Base-by-base conservation (phyloP, 768 basidiomycete species). In the Phylloporus rhodoxanthus region DNA sequence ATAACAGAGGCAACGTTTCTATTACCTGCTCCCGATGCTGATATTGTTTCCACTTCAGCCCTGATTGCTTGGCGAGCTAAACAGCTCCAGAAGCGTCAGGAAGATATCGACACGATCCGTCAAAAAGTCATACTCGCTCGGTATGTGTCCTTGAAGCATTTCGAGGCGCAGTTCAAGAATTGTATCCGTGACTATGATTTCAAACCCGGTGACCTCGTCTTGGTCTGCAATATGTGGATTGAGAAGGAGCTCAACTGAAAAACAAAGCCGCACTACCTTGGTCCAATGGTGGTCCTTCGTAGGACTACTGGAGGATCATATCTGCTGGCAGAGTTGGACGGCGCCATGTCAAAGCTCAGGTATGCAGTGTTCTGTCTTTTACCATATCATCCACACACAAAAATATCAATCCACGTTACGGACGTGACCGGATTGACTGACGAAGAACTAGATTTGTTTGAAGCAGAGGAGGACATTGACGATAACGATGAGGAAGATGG, bases 291-390 rank as follows among this genome's bases (percentile, higher is more conserved):
- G 8, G 60, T 69, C 7, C 45, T 67, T 15, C 15, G 33, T 0
- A 39, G 51, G 5, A 66, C 52, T 37, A 21, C 45, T 0, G 58
- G 60, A 25, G 64, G 61, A 2, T 53, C 58, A 0, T 68, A 67
- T 43, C 51, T 65, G 25, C 34, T 69, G 2, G 28, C 51, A 0
- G 62, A 70, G 51, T 54, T 67, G 13, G 58, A 65, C 34, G 57
- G 68, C 0, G 21, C 57, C 1, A 41, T 65, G 0, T 43, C 52
- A 6, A 47, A 56, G 5, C 36, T 45, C 0, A 43, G 39, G 3
- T 53, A 60, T 17, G 60, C 58, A 2, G 64, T 55, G 0, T 65
- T 64, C 36, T 56, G 51, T 0, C 33, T 66, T 7, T 23, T 66
- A 5, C 60, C 63, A 0, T 67, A 65, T 41, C 34, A 14, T 20